Evolutionary conservation across 768 basidiomycete genomes (phyloP).

Genomic region (Tulasnella sp.): DNA sequence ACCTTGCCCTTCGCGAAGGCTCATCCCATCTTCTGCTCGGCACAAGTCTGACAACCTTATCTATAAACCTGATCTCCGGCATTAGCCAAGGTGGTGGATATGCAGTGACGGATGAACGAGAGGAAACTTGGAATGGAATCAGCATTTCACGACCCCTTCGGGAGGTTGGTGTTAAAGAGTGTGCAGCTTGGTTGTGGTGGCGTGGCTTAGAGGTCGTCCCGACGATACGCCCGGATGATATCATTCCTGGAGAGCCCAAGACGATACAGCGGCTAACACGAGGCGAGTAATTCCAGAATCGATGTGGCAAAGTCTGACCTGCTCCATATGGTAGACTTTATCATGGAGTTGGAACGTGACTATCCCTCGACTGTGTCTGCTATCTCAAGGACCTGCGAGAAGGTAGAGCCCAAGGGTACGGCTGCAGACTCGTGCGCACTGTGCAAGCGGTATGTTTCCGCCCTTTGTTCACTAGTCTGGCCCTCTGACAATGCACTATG

Average conservation of each 20-base stretch:
- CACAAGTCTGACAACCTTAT: conserved; percentile 65
- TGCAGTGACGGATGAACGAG: conserved; percentile 49
- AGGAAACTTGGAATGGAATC: conserved; percentile 55
- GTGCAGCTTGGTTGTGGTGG: conserved; percentile 70
- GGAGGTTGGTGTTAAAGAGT: conserved; percentile 70
- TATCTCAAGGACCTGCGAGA: conserved; percentile 66
- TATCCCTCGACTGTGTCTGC: conserved; percentile 82
- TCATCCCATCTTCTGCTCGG: conserved; percentile 74
- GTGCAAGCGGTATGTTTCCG: conserved; percentile 47
- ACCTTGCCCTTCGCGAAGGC: conserved; percentile 43
- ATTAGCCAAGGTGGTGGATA: conserved; percentile 70
- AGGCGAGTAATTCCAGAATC: conserved; percentile 32
- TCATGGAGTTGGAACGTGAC: conserved; percentile 64
- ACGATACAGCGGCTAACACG: conserved; percentile 57
- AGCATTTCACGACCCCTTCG: conserved; percentile 53
- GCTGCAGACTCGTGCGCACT: conserved; percentile 41
- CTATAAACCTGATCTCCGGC: conserved; percentile 58
- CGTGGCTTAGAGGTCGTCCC: conserved; percentile 36
- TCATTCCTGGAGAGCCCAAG: conserved; percentile 23
- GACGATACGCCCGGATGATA: background rate
- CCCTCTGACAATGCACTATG: background rate
- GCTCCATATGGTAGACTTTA: conserved; percentile 44
- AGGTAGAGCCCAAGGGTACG: conserved; percentile 53
- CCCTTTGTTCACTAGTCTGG: background rate
- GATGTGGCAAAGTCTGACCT: background rate